Evolutionary conservation across 371 early-diverging fungal genomes (phyloP), one percentile per base, ranked within the genome.

Genomic region (Rozella allomycis): DNA sequence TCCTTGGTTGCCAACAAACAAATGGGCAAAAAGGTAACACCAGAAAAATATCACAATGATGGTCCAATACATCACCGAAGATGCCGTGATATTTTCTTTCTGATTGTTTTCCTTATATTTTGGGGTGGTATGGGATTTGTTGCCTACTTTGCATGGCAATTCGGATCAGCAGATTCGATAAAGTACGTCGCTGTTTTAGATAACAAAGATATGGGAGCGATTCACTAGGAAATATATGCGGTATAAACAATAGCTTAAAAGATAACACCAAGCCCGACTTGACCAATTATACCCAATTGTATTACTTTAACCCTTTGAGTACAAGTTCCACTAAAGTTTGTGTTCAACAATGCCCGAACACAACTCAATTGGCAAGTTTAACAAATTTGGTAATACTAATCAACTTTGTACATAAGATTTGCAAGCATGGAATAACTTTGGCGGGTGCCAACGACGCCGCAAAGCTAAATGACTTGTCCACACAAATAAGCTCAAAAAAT

Each of bases 41-140:
- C n/a, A n/a, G n/a, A n/a, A n/a, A n/a, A n/a, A n/a, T n/a, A n/a
- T n/a, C n/a, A n/a, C n/a, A n/a, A n/a, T n/a, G n/a, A n/a, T 9
- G 28, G 28, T 13, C 28, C 28, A 28, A 13, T 28, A 9, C 9
- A 28, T 6, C 40, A 23, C 5, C 22, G 41, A 17, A 23, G 16
- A 26, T 39, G 39, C 31, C 23, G 20, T 20, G 41, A 41, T 13
- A 21, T 41, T 0, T 5, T 41, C 17, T 43, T 20, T 10, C 12
- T 43, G 20, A 26, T 43, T 9, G 17, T 43, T 5, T 43, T 43
- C 23, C 10, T 35, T 14, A 3, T 28, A 5, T 26, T n/a, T 20
- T 43, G 43, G 43, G 17, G 9, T 18, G 43, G 42, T 12, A 42
- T 43, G 42, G 14, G 23, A 12, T 26, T 43, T 3, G 16, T 43